Evolutionary conservation across 768 basidiomycete species (phyloP).

Genomic region (Trametes cinnabarina): DNA sequence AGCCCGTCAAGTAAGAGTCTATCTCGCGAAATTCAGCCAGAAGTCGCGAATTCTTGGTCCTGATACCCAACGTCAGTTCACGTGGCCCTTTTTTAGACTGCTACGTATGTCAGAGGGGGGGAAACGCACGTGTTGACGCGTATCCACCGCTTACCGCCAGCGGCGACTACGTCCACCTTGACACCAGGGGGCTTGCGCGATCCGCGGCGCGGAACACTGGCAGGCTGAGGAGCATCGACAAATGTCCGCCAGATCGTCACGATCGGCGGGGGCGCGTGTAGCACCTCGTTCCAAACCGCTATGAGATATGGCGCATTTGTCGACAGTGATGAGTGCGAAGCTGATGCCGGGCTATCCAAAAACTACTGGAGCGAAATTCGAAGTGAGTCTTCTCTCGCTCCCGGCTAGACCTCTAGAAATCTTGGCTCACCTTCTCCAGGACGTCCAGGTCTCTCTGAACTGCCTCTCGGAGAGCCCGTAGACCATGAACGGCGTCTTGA

Average conservation of each 20-base stretch:
- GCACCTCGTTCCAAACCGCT: constrained; percentile 79
- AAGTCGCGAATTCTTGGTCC: constrained; percentile 74
- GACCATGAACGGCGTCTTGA: constrained; percentile 35
- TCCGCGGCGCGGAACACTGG: constrained; percentile 17
- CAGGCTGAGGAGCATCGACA: constrained; percentile 20
- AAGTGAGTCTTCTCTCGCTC: not conserved
- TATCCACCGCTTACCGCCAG: constrained; percentile 75
- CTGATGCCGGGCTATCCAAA: constrained; percentile 46
- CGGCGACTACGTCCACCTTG: constrained; percentile 81
- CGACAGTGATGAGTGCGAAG: constrained; percentile 50
- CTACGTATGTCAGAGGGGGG: not conserved
- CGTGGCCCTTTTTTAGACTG: too few species aligned
- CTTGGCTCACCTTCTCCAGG: constrained; percentile 37
- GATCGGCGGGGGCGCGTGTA: constrained; percentile 57
- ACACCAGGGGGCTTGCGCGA: constrained; percentile 36
- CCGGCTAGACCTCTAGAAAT: not conserved
- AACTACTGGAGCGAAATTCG: constrained; percentile 52
- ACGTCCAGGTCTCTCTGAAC: constrained; percentile 43
- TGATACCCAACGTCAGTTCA: constrained; percentile 30
- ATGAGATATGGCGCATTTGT: constrained; percentile 81
- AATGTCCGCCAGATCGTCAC: constrained; percentile 60
- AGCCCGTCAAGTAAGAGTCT: constrained; percentile 75
- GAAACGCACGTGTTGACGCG: constrained; percentile 80
- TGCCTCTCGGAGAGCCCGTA: constrained; percentile 41
- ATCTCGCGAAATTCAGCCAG: constrained; percentile 81